A percentile compares a stretch with the other conserved stretches of the same genome.
phyloP scores from a whole-genome alignment of 495 filamentous ascomycete genomes.

The Articulospora tetracladia region DNA sequence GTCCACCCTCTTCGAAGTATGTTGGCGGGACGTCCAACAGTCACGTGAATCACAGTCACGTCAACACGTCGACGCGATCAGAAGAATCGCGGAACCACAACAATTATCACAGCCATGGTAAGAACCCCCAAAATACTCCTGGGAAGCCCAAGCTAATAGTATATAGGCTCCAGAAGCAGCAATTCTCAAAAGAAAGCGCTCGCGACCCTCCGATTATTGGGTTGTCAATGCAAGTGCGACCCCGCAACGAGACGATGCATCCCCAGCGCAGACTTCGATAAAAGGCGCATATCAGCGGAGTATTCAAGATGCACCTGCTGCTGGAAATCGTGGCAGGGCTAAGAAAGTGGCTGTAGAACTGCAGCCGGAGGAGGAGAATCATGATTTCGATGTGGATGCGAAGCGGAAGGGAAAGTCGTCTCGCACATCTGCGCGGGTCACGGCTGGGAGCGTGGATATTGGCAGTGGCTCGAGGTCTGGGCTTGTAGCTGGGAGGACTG shows the following conservation, averaged over 20 bases:
- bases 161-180: conserved; percentile 13
- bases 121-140: background rate
- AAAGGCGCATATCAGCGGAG: background rate
- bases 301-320: conserved; percentile 3
- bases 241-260: conserved; percentile 1
- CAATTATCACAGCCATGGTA: conserved; percentile 16
- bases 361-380: background rate
- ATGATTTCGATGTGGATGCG: conserved; percentile 1
- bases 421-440: background rate
- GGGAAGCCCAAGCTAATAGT: conserved; percentile 8
- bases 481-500: background rate
- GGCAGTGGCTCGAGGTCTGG: background rate
- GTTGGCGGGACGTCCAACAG: too few relatives aligned
- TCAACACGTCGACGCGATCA: too few relatives aligned
- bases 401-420: background rate
- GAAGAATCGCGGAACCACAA: background rate
- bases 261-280: background rate
- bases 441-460: background rate
- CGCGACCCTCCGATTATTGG: conserved; percentile 25
- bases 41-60: too few relatives aligned
- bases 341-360: background rate
- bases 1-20: too few relatives aligned
- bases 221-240: conserved; percentile 2
- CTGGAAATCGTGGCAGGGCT: conserved; percentile 8
- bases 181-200: conserved; percentile 23